Conservation (phyloP, 306 rosid species). For the Canavalia gladiata region DNA sequence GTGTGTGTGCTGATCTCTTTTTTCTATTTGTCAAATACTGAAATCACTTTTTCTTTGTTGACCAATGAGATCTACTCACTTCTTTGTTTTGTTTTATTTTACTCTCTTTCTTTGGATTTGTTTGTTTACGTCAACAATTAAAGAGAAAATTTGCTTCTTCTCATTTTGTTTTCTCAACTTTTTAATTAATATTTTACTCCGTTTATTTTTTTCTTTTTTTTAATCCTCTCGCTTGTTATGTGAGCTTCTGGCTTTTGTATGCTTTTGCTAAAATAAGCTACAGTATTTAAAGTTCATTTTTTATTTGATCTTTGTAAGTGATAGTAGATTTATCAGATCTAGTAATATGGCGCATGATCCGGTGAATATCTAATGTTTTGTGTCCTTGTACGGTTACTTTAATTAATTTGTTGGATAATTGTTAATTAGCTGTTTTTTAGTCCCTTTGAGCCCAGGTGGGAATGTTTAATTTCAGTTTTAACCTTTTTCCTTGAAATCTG, state of each 20-base stretch:
- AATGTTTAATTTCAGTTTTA: neutral
- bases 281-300: neutral
- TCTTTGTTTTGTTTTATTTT: neutral
- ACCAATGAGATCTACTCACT: slow-evolving; percentile 46
- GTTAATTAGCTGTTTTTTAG: slow-evolving; percentile 2
- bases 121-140: neutral
- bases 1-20: neutral
- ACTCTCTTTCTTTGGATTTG: slow-evolving; percentile 13
- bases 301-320: slow-evolving; percentile 26
- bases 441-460: neutral
- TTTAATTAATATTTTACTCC: slow-evolving; percentile 25
- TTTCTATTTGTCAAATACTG: neutral
- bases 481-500: neutral
- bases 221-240: neutral
- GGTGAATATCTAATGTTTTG: slow-evolving; percentile 35
- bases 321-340: slow-evolving; percentile 48
- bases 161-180: neutral
- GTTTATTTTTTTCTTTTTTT: neutral
- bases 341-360: slow-evolving; percentile 43
- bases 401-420: slow-evolving; percentile 12
- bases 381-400: slow-evolving; percentile 36
- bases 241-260: neutral
- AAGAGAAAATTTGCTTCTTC: neutral
- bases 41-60: neutral
- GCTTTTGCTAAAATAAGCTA: neutral